Evolutionary conservation across 768 basidiomycete genomes (phyloP).

Genomic region (Podaxis rugospora): DNA sequence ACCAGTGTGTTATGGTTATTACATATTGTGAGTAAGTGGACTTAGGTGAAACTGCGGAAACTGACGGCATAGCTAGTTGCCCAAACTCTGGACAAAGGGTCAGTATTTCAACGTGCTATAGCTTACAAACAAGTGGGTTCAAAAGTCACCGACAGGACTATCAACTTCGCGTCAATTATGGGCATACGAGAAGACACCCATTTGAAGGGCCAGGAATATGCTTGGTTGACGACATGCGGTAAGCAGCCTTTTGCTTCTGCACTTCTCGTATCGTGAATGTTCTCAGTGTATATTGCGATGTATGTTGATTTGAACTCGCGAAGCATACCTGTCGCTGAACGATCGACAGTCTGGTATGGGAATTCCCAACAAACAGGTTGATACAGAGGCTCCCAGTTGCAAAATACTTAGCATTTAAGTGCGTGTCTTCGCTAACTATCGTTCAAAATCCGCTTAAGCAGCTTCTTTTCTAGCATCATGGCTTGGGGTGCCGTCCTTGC

Average conservation of each 20-base stretch:
- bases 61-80: constrained; percentile 23
- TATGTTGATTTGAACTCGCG: constrained; percentile 13
- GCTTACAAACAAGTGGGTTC: neutral
- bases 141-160: constrained; percentile 23
- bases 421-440: constrained; percentile 12
- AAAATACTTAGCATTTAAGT: constrained; percentile 45
- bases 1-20: constrained; percentile 39
- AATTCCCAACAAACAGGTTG: constrained; percentile 44
- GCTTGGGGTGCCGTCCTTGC: constrained; percentile 45
- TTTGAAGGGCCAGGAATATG: constrained; percentile 46
- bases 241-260: constrained; percentile 8
- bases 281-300: constrained; percentile 37
- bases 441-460: neutral
- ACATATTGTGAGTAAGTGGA: constrained; percentile 32
- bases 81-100: constrained; percentile 41
- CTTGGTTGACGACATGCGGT: constrained; percentile 46
- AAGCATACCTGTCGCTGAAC: neutral
- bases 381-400: constrained; percentile 45
- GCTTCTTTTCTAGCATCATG: constrained; percentile 22
- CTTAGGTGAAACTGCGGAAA: neutral
- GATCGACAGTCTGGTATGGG: constrained; percentile 31
- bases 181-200: constrained; percentile 38
- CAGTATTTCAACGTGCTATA: constrained; percentile 19
- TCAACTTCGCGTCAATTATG: constrained; percentile 46
- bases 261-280: neutral